Conservation (phyloP, 2,329 filamentous ascomycete species). For the Ceratocystiopsis minuta region DNA sequence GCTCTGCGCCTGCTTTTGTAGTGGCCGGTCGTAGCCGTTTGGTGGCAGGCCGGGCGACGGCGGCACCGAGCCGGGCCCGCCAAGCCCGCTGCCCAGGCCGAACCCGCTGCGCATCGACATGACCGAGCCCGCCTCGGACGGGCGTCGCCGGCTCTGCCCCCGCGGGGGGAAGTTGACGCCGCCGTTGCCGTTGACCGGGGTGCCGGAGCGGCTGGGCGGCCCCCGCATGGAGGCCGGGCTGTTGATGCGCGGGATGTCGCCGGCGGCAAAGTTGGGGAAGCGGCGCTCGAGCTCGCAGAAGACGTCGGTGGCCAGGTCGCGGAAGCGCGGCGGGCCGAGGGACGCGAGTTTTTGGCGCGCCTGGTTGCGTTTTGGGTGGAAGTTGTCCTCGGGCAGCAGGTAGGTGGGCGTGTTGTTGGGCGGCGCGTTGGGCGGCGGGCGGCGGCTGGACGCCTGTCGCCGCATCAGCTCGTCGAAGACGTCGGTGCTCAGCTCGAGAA, state of each 20-base stretch:
- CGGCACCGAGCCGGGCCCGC: conserved; percentile 23
- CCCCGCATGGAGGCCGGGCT: conserved; percentile 48
- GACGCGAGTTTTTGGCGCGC: conserved; percentile 91
- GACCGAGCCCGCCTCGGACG: conserved; percentile 46
- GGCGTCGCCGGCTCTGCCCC: conserved; percentile 33
- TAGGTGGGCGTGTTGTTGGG: conserved; percentile 42
- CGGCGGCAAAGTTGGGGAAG: conserved; percentile 61
- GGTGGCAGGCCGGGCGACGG: conserved; percentile 39
- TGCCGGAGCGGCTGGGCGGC: conserved; percentile 40
- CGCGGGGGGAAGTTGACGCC: conserved; percentile 29
- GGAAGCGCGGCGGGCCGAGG: conserved; percentile 68
- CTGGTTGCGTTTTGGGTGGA: conserved; percentile 94
- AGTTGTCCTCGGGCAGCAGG: conserved; percentile 68
- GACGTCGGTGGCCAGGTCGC: conserved; percentile 85
- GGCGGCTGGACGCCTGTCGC: conserved; percentile 51
- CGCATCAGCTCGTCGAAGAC: conserved; percentile 90
- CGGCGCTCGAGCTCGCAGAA: conserved; percentile 86
- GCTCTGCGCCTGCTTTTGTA: conserved; percentile 79
- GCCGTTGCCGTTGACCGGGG: conserved; percentile 39
- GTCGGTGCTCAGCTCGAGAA: conserved; percentile 93
- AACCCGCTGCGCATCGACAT: conserved; percentile 21
- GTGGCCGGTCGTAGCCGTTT: conserved; percentile 55
- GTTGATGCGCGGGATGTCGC: conserved; percentile 48
- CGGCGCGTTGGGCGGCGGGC: conserved; percentile 31
- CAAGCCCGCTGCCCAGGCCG: conserved; percentile 9